Conservation (phyloP, 306 rosid genomes). For the Clitoria ternatea region DNA sequence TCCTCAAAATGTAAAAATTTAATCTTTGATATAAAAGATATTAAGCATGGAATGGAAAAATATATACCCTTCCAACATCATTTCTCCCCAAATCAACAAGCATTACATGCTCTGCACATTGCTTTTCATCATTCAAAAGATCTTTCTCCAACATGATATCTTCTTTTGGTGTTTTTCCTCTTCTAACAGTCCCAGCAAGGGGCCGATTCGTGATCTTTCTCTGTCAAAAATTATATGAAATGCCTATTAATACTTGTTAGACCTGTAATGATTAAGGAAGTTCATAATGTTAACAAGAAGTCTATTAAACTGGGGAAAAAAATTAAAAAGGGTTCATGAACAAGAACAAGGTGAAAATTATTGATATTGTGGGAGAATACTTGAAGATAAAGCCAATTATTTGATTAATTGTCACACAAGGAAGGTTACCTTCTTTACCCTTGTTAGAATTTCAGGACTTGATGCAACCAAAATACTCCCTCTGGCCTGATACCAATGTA, state of each 20-base stretch:
- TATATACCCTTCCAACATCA: slow-evolving; percentile 87
- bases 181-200: slow-evolving; percentile 92
- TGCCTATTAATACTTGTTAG: not conserved
- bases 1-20: not conserved
- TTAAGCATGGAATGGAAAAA: slow-evolving; percentile 22
- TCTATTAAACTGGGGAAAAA: not conserved
- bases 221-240: slow-evolving; percentile 47
- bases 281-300: not conserved
- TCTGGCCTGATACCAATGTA: slow-evolving; percentile 58
- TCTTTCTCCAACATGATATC: slow-evolving; percentile 77
- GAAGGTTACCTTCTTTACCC: slow-evolving; percentile 71
- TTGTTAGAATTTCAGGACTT: slow-evolving; percentile 97
- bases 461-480: slow-evolving; percentile 97
- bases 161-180: slow-evolving; percentile 88
- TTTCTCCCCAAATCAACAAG: slow-evolving; percentile 95
- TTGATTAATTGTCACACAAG: not conserved
- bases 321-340: not conserved
- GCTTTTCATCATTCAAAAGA: slow-evolving; percentile 82
- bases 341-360: slow-evolving; percentile 10
- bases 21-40: not conserved
- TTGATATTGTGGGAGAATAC: not conserved
- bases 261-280: not conserved
- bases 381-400: not conserved
- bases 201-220: slow-evolving; percentile 75
- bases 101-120: slow-evolving; percentile 92